A percentile compares a stretch with the other conserved stretches of the same genome.
phyloP scores from a whole-genome alignment of 208 protist species.

The Herpetomonas samuelpessoai region DNA sequence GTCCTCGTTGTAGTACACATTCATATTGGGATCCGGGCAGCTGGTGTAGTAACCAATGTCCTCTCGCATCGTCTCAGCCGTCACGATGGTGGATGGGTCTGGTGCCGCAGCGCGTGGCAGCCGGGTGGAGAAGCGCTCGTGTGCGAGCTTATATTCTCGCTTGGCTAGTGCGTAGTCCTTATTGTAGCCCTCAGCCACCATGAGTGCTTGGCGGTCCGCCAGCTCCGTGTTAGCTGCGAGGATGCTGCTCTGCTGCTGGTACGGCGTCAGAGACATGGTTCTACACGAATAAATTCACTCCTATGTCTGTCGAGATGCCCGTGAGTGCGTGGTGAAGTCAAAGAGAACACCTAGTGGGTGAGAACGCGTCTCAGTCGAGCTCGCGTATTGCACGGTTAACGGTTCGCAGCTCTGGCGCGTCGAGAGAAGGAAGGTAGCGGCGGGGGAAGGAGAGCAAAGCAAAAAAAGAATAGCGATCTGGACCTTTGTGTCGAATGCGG shows the following conservation, averaged over 20 bases:
- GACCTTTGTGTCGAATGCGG: no score
- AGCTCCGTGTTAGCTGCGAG: slow-evolving; percentile 36
- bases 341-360: no score
- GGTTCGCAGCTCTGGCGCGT: no score
- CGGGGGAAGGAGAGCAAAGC: no score
- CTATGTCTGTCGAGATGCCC: no score
- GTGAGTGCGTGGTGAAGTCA: no score
- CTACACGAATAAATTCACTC: no score
- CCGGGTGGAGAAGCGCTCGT: slow-evolving; percentile 28
- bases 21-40: neutral
- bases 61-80: slow-evolving; percentile 1
- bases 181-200: slow-evolving; percentile 14
- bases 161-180: slow-evolving; percentile 35
- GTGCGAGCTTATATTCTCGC: slow-evolving; percentile 28
- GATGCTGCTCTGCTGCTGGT: slow-evolving; percentile 17
- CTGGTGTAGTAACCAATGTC: slow-evolving; percentile 33
- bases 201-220: slow-evolving; percentile 37
- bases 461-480: no score
- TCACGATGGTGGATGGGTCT: neutral
- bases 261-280: slow-evolving; percentile 20
- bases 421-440: no score
- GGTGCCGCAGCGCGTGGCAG: neutral
- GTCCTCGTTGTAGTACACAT: slow-evolving; percentile 1
- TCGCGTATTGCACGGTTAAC: no score
- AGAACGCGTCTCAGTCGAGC: no score